These are phyloP conservation scores for Acanthochlamys bracteata DNA, from an alignment of 106 monocot genomes.

Conservation along the genomic window DNA sequence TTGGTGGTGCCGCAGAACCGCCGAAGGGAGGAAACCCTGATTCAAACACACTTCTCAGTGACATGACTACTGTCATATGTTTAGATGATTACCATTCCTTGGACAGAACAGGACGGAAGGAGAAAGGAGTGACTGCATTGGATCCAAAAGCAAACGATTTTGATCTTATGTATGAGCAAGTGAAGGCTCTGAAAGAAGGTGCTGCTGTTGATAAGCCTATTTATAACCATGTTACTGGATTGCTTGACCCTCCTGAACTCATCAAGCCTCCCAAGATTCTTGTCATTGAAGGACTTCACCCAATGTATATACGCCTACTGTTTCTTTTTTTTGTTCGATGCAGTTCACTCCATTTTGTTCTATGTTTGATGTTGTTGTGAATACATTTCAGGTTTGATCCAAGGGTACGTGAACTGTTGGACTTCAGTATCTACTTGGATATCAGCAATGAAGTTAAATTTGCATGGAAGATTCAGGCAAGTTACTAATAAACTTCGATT, in stretches of 20 bases:
- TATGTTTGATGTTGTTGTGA: not conserved
- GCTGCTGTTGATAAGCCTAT: conserved; percentile 83
- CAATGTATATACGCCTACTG: conserved; percentile 30
- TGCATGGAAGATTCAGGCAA: conserved; percentile 99
- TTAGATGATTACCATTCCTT: conserved; percentile 91
- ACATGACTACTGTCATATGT: conserved; percentile 93
- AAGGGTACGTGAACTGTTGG: conserved; percentile 87
- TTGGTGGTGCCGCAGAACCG: conserved; percentile 85
- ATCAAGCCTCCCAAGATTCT: conserved; percentile 94
- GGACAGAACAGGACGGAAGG: conserved; percentile 88
- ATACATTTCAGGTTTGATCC: conserved; percentile 59
- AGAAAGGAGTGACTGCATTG: conserved; percentile 85
- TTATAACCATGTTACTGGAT: conserved; percentile 86
- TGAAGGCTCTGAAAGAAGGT: conserved; percentile 85
- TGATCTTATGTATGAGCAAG: conserved; percentile 97
- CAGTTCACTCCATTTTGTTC: not conserved
- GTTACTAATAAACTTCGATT: not conserved
- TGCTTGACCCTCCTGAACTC: conserved; percentile 93
- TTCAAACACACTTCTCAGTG: conserved; percentile 93
- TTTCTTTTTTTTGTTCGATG: not conserved
- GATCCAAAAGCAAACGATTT: conserved; percentile 91
- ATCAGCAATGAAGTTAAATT: conserved; percentile 99
- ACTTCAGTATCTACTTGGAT: conserved; percentile 99
- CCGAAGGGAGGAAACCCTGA: conserved; percentile 94
- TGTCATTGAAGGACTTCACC: conserved; percentile 93